These are phyloP conservation scores for Colletotrichum graminicola DNA, from an alignment of 2,329 filamentous ascomycete genomes.

Conservation along the genomic window DNA sequence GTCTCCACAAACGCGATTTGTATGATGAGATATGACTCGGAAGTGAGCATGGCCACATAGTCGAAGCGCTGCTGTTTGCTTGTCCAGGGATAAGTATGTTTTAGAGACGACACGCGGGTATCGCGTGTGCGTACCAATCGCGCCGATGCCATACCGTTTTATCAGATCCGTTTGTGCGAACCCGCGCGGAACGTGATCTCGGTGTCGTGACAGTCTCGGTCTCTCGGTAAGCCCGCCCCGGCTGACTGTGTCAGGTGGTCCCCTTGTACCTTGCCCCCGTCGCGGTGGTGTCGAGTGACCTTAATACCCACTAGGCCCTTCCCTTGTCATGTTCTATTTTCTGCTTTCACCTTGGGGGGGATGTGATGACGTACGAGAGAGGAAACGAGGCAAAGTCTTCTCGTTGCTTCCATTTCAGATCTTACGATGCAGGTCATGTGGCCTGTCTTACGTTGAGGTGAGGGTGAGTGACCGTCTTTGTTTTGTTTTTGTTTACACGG, in stretches of 20 bases:
- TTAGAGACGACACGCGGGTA: conserved; percentile 1
- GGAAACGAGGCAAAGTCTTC: neutral
- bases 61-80: neutral
- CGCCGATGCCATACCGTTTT: conserved; percentile 29
- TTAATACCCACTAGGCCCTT: conserved; percentile 7
- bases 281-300: conserved; percentile 32
- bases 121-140: conserved; percentile 12
- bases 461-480: neutral
- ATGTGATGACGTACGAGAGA: conserved; percentile 15
- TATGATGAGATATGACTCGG: conserved; percentile 13
- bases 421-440: neutral
- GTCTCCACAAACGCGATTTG: conserved; percentile 12
- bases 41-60: neutral
- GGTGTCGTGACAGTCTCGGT: conserved; percentile 15
- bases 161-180: conserved; percentile 20
- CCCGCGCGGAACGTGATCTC: conserved; percentile 21
- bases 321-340: neutral
- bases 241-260: conserved; percentile 31
- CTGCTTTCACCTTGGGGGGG: neutral
- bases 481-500: neutral
- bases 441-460: neutral
- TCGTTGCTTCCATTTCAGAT: neutral
- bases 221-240: conserved; percentile 28
- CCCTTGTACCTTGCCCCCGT: conserved; percentile 23
- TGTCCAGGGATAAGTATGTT: conserved; percentile 13